Evolutionary conservation across 768 basidiomycete genomes (phyloP).

Genomic region (Ramaria sp.): DNA sequence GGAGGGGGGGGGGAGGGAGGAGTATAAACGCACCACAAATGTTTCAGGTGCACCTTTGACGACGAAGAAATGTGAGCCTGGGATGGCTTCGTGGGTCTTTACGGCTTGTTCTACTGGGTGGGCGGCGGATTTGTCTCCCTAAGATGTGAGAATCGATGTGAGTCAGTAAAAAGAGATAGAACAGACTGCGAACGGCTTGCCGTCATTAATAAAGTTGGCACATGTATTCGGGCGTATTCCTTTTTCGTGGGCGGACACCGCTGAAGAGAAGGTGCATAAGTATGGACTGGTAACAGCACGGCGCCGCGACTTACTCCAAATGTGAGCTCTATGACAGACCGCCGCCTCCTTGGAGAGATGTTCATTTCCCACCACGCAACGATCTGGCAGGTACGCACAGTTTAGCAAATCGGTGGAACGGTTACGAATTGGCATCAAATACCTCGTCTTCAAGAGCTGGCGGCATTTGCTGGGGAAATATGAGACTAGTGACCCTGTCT

Average conservation of each 20-base stretch:
- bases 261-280: too few species aligned
- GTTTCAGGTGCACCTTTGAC: conserved; percentile 41
- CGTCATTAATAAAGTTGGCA: conserved; percentile 61
- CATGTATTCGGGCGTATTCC: conserved; percentile 39
- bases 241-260: conserved; percentile 40
- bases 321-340: conserved; percentile 39
- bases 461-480: conserved; percentile 35
- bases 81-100: conserved; percentile 36
- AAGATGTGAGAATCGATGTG: too few species aligned
- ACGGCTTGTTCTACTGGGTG: conserved; percentile 43
- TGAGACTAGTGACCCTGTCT: conserved; percentile 8
- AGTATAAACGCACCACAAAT: background rate
- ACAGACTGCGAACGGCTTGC: too few species aligned
- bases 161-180: too few species aligned
- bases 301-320: conserved; percentile 57
- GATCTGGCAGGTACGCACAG: conserved; percentile 29
- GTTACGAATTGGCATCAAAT: conserved; percentile 15
- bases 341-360: conserved; percentile 43
- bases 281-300: background rate
- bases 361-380: conserved; percentile 52
- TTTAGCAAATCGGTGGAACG: background rate
- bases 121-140: conserved; percentile 52
- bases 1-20: too few species aligned
- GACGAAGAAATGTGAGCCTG: conserved; percentile 44
- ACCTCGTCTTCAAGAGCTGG: conserved; percentile 58